Evolutionary conservation across 2,329 filamentous ascomycete species (phyloP), one percentile per base, ranked within the genome.

Genomic region (Colletotrichum orchidophilum): DNA sequence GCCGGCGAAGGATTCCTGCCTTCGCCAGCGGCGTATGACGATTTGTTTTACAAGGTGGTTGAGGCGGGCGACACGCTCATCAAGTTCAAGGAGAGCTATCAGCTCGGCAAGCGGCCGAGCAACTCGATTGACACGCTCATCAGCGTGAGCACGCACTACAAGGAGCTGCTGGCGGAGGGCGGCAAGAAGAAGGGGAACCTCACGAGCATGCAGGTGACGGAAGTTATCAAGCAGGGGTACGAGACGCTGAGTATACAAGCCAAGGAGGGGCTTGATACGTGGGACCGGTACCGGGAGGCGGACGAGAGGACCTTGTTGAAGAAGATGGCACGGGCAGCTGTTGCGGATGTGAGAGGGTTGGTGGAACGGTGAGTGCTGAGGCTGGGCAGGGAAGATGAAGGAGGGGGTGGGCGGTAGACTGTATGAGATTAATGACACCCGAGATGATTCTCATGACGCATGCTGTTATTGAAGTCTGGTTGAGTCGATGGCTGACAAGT

Each of bases 11-110:
- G 93, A 2, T 98, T 99, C 81, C 87, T 99, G 8, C 96, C 96
- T 0, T 94, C 93, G 33, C 92, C 95, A 0, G 89, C 93, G 21
- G 92, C 94, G 1, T 98, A 98, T 81, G 96, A 99, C 77, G 96
- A 99, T 78, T 87, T 99, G 0, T 98, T 99, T 83, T 99, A 99
- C 88, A 99, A 99, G 83, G 89, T 98, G 2, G 95, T 98, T 29
- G 96, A 99, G 81, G 93, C 92, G 2, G 94, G 95, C 12, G 94
- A 97, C 59, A 88, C 94, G 13, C 87, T 98, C 26, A 84, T 87
- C 35, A 94, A 94, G 78, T 97, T 98, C 83, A 90, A 94, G 50
- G 90, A 95, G 73, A 92, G 89, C 11, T 98, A 96, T 80, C 83
- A 84, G 5, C 81, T 92, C 18, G 84, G 83, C 2, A 88, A 86